Base-by-base conservation (phyloP, 495 filamentous ascomycete species). In the Neurospora tetraspora region DNA sequence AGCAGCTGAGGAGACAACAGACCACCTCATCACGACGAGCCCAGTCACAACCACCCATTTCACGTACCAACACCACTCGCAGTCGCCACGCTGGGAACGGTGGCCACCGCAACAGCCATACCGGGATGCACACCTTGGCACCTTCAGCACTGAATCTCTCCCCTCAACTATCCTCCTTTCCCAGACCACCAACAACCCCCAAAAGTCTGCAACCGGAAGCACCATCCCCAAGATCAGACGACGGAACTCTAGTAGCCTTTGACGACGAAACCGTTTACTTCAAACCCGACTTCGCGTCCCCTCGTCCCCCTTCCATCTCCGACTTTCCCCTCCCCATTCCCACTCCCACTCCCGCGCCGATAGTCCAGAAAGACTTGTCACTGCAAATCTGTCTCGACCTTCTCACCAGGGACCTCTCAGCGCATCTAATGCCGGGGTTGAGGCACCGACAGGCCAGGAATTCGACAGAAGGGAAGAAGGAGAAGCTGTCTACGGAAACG, bases 331-430 rank as follows among this genome's bases (percentile, higher is more conserved):
- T 38, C 11, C 6, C 71, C 18, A 39, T 69, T 27, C 11, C 71
- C 18, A 39, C 70, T 27, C 11, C 71, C 20, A 69, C 59, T 3
- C n/a, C 47, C 34, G 37, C 59, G 27, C 31, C 45, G 16, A 36
- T 36, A 9, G 10, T 34, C 5, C 39, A 53, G 2, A 65, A 18
- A 10, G 53, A 65, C 0, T 1, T 65, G 0, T 34, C 27, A 0
- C 71, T 86, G 16, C 81, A 84, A 69, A 82, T 82, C 38, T 84
- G 81, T 65, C 71, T 85, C 14, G 78, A 83, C 69, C 75, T 86
- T 0, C 77, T 86, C 3, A 82, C 80, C n/a, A 75, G 76, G 10
- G 84, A 86, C 20, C 74, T 86, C 11, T 79, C 82, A 0, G 80
- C 83, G 4, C 78, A 80, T 0, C 59, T 83, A 0, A 65, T 65